Conservation (phyloP, 192 early-diverging fungal genomes). For the Podila verticillata region DNA sequence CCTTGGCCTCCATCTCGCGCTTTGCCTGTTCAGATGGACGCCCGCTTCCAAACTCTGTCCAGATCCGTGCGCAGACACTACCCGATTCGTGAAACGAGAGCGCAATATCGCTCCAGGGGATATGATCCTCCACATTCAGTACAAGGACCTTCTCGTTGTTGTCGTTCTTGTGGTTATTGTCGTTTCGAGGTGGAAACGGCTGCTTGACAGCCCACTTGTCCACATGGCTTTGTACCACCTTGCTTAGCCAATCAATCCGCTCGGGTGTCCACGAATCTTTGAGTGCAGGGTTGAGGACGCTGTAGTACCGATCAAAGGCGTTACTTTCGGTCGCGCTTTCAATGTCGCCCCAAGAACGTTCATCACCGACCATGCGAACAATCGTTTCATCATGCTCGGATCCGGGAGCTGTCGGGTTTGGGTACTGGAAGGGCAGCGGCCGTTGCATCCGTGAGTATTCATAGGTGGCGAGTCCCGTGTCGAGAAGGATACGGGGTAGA, state of each 20-base stretch:
- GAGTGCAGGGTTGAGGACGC: constrained; percentile 15
- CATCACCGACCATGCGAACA: constrained; percentile 14
- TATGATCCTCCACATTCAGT: neutral
- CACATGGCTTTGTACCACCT: neutral
- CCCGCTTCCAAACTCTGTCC: constrained; percentile 20
- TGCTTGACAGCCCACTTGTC: neutral
- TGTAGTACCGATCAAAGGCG: constrained; percentile 36
- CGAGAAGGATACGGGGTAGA: neutral
- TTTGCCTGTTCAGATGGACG: neutral
- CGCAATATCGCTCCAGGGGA: constrained; percentile 16
- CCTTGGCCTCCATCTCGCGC: neutral
- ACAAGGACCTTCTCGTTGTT: neutral
- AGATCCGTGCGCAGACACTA: constrained; percentile 5
- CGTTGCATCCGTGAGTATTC: neutral
- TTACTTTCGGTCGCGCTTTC: neutral
- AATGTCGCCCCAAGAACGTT: constrained; percentile 20
- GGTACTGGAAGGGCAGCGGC: constrained; percentile 14
- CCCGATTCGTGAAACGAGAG: neutral
- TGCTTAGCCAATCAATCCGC: constrained; percentile 1
- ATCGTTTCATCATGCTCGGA: constrained; percentile 21
- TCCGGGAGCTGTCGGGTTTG: neutral
- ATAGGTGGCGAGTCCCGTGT: neutral
- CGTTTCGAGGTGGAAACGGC: neutral
- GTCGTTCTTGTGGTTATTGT: neutral
- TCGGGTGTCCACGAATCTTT: constrained; percentile 1